These are phyloP conservation scores for Tetracladium maxilliforme DNA, from an alignment of 2,329 filamentous ascomycete species.

Conservation along the genomic window DNA sequence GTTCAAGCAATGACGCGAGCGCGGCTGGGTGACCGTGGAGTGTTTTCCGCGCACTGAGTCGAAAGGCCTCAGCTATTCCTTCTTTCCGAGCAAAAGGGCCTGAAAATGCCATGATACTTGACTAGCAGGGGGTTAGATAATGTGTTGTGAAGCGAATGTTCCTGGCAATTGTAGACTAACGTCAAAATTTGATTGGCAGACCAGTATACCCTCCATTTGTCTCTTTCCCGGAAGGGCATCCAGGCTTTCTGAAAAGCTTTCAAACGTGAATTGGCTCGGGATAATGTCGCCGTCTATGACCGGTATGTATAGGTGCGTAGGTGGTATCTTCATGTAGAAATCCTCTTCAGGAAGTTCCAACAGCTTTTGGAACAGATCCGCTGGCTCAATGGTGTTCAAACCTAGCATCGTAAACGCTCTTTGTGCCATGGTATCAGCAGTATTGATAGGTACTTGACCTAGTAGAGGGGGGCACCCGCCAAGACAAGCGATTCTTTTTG, in stretches of 20 bases:
- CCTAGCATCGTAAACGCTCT: no score
- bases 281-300: conserved; percentile 27
- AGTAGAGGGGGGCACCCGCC: no score
- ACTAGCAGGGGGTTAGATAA: background rate
- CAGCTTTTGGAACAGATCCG: no score
- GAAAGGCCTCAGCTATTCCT: conserved; percentile 18
- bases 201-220: conserved; percentile 26
- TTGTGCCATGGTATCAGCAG: no score
- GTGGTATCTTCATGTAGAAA: conserved; percentile 22
- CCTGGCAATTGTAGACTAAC: conserved; percentile 16
- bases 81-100: conserved; percentile 4
- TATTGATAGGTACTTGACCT: no score
- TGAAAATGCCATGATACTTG: conserved; percentile 3
- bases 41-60: conserved; percentile 10
- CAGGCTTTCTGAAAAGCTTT: conserved; percentile 2
- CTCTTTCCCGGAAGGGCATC: no score
- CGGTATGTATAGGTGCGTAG: conserved; percentile 16
- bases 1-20: conserved; percentile 14
- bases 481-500: no score
- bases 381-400: no score
- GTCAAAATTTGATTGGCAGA: conserved; percentile 31
- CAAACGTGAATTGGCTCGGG: conserved; percentile 10
- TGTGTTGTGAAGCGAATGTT: conserved; percentile 3
- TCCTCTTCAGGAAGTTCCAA: conserved; percentile 22
- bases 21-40: conserved; percentile 12